Evolutionary conservation across 1,284 basidiomycete genomes (phyloP), one percentile per base, ranked within the genome.

Genomic region (Naganishia cerealis): DNA sequence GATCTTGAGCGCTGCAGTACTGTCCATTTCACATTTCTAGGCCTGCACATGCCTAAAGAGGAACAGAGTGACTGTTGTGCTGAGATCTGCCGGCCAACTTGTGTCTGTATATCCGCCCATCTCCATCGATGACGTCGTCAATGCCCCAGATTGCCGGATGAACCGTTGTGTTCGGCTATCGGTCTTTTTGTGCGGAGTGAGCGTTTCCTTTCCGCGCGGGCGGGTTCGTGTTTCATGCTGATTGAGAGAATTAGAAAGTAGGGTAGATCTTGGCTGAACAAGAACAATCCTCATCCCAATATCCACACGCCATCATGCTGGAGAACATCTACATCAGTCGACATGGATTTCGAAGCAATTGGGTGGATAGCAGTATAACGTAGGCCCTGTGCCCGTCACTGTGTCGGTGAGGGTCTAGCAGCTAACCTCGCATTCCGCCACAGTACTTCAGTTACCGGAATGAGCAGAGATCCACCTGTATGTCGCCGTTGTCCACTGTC

Each of bases 311-410:
- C n/a, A n/a, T n/a, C 5, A 82, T 82, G 80, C 76, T 84, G 36
- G 80, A 84, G 61, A 78, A 79, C 42, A 80, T 84, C 70, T 84
- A 83, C 75, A 76, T 84, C 67, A 81, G 79, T 65, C 75, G 84
- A 0, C 84, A 85, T 74, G 81, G 81, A 13, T 82, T 82, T 73
- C 73, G 81, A 72, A 78, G 67, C 15, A 80, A 78, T 52, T 81
- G 79, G 80, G 73, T 78, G 18, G 76, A 78, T 57, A 73, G 74
- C 10, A 73, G 63, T 9, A 76, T 79, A 39, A 78, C 58, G 65
- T 69, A 26, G 42, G 67, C 42, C 24, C 8, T 2, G 12, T 21
- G 29, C 29, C 18, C 18, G 7, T 42, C 39, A 18, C 5, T 13
- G 7, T 13, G 24, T 56, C 16, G 39, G 46, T 13, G 12, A 9